Conservation (phyloP, 495 filamentous ascomycete species). For the Penicillium mononematosum region DNA sequence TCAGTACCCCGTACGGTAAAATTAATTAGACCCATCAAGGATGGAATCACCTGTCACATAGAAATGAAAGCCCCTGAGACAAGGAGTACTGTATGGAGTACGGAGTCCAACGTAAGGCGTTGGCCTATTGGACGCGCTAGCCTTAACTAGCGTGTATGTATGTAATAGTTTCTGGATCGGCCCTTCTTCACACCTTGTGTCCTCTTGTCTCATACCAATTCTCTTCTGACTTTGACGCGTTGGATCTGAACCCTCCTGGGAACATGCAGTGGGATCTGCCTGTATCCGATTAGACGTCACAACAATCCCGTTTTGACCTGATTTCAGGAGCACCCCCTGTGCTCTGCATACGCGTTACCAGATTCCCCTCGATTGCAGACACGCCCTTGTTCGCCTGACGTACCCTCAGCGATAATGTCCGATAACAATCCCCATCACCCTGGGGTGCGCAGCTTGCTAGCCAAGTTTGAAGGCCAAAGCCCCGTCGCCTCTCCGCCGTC, state of each 20-base stretch:
- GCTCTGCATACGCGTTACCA: slow-evolving; percentile 18
- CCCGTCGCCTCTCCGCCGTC: slow-evolving; percentile 59
- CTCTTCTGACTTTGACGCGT: slow-evolving; percentile 16
- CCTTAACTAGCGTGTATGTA: slow-evolving; percentile 25
- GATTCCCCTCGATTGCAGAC: slow-evolving; percentile 20
- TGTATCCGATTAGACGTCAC: slow-evolving; percentile 8
- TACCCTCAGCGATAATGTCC: slow-evolving; percentile 41
- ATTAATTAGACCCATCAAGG: neutral
- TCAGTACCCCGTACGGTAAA: neutral
- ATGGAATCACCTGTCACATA: slow-evolving; percentile 1
- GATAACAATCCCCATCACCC: slow-evolving; percentile 46
- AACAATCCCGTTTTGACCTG: slow-evolving; percentile 4
- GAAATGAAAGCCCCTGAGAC: slow-evolving; percentile 17
- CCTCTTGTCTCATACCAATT: slow-evolving; percentile 14
- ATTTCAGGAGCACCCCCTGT: slow-evolving; percentile 15
- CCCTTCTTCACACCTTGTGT: slow-evolving; percentile 22
- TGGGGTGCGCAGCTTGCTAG: slow-evolving; percentile 71
- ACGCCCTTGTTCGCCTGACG: slow-evolving; percentile 19
- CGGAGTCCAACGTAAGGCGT: slow-evolving; percentile 12
- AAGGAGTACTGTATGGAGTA: slow-evolving; percentile 1
- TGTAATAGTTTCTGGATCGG: slow-evolving; percentile 23
- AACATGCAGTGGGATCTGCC: slow-evolving; percentile 13
- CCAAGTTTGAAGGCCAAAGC: slow-evolving; percentile 77
- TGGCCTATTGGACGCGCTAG: slow-evolving; percentile 28
- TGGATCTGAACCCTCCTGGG: slow-evolving; percentile 10